Percentiles rank a stretch among this genome's conserved stretches.
phyloP scores from a whole-genome alignment of 1,284 basidiomycete species.

The Rhodotorula sp. region DNA sequence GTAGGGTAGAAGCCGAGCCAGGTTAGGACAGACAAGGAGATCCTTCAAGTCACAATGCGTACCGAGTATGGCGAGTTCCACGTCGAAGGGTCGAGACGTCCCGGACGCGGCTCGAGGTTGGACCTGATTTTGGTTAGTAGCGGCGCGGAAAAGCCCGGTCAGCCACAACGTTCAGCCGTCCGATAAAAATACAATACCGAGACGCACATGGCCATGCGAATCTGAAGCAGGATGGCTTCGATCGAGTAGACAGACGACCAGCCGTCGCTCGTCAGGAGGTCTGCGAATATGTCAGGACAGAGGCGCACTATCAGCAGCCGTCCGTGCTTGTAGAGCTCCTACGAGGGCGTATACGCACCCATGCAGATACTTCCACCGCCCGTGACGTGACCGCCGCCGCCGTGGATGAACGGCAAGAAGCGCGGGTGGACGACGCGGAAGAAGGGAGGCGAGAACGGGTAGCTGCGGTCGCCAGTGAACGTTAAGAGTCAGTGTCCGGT shows the following conservation, averaged over 20 bases:
- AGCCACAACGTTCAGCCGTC: background rate
- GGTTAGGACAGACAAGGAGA: background rate
- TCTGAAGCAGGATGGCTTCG: constrained; percentile 38
- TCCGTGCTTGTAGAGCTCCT: background rate
- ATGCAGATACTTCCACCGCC: constrained; percentile 41
- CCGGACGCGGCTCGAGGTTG: constrained; percentile 40
- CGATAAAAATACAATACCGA: background rate
- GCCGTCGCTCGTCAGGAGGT: constrained; percentile 32
- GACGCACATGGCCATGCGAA: constrained; percentile 38
- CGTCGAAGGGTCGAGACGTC: constrained; percentile 29
- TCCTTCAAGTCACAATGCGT: background rate
- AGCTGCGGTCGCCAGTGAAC: constrained; percentile 4
- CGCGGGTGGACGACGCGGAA: constrained; percentile 42
- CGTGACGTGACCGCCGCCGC: constrained; percentile 41
- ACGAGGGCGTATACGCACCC: background rate
- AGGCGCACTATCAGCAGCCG: background rate
- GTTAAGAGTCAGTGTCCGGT: background rate
- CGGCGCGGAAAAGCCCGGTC: background rate
- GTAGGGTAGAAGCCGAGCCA: background rate
- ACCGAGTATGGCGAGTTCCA: constrained; percentile 36
- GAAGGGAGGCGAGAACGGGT: constrained; percentile 42
- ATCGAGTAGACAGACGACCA: constrained; percentile 37
- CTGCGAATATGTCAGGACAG: background rate
- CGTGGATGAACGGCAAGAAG: constrained; percentile 41
- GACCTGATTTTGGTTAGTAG: constrained; percentile 13